Percentiles rank a stretch among this genome's conserved stretches.
Evolutionary conservation across 306 rosid genomes (phyloP).

Genomic region (Cyclanthera cordifolia): DNA sequence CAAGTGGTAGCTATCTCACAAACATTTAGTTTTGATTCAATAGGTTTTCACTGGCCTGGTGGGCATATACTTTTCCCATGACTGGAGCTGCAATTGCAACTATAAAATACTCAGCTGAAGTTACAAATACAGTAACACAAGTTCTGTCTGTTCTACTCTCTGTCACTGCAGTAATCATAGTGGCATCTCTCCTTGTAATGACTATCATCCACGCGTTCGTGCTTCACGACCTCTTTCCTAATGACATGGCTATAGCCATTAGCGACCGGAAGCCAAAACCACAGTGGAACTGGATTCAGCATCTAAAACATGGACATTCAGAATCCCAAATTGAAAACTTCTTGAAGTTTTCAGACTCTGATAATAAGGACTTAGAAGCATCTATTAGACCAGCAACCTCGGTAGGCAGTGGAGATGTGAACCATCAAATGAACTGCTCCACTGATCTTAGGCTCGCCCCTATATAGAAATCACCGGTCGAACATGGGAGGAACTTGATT

Average conservation of each 20-base stretch:
- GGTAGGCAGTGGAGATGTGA: background rate
- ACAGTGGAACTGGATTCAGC: conserved; percentile 44
- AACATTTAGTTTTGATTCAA: conserved; percentile 12
- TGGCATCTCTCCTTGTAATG: conserved; percentile 36
- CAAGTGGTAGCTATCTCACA: background rate
- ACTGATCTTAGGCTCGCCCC: background rate
- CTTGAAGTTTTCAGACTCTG: conserved; percentile 42
- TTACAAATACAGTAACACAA: conserved; percentile 40
- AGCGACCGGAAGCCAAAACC: conserved; percentile 49
- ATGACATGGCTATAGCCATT: conserved; percentile 88
- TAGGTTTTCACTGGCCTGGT: conserved; percentile 91
- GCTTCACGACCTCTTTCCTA: conserved; percentile 64
- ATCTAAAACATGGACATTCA: conserved; percentile 31
- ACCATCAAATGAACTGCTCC: background rate
- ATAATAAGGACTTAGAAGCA: conserved; percentile 31
- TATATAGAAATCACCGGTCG: conserved; percentile 1
- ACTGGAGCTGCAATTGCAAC: conserved; percentile 94
- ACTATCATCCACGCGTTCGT: conserved; percentile 71
- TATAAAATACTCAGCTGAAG: conserved; percentile 59
- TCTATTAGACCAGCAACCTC: conserved; percentile 16
- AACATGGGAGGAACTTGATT: conserved; percentile 48
- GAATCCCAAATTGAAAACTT: conserved; percentile 45
- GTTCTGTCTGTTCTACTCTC: conserved; percentile 38
- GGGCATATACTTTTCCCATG: conserved; percentile 99
- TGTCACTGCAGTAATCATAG: conserved; percentile 37